Percentiles rank a stretch among this genome's conserved stretches.
These are phyloP conservation scores for Mucor velutinosus DNA, from an alignment of 371 early-diverging fungal species.

Conservation along the genomic window DNA sequence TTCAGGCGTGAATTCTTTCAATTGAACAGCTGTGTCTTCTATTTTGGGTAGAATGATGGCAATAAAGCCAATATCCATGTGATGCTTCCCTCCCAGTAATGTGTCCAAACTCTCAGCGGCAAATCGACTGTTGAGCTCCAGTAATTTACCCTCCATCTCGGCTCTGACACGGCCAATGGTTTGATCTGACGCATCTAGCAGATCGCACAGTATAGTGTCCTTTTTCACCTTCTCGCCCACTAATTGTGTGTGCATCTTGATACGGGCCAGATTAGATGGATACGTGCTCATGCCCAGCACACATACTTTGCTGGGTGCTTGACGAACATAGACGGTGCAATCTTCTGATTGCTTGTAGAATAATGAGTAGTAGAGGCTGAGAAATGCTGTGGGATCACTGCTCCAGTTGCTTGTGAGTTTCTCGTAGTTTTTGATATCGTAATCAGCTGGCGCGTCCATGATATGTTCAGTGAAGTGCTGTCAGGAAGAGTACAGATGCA, in stretches of 20 bases:
- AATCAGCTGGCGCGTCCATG: conserved; percentile 22
- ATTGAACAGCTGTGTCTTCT: conserved; percentile 31
- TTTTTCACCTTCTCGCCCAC: conserved; percentile 33
- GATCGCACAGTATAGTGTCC: conserved; percentile 29
- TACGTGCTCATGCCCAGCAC: conserved; percentile 39
- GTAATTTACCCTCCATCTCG: conserved; percentile 42
- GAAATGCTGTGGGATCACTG: conserved; percentile 30
- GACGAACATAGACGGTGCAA: conserved; percentile 40
- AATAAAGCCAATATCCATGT: conserved; percentile 45
- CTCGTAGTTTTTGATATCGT: conserved; percentile 25
- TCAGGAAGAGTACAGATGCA: not conserved
- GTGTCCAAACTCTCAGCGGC: conserved; percentile 17
- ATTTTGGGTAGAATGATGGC: conserved; percentile 43
- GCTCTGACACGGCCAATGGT: conserved; percentile 31
- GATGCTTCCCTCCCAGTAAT: conserved; percentile 24
- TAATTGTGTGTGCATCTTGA: conserved; percentile 8
- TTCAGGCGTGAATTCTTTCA: conserved; percentile 26
- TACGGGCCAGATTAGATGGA: conserved; percentile 11
- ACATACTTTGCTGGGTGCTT: conserved; percentile 56
- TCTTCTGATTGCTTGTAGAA: conserved; percentile 30
- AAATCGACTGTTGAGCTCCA: conserved; percentile 44
- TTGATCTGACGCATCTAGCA: conserved; percentile 17
- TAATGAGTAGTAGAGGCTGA: conserved; percentile 46
- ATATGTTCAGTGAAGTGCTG: not conserved
- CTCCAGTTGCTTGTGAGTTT: conserved; percentile 29